Evolutionary conservation across 140 eudicot species (phyloP), one percentile per base, ranked within the genome.

Genomic region (Bidens hawaiensis): DNA sequence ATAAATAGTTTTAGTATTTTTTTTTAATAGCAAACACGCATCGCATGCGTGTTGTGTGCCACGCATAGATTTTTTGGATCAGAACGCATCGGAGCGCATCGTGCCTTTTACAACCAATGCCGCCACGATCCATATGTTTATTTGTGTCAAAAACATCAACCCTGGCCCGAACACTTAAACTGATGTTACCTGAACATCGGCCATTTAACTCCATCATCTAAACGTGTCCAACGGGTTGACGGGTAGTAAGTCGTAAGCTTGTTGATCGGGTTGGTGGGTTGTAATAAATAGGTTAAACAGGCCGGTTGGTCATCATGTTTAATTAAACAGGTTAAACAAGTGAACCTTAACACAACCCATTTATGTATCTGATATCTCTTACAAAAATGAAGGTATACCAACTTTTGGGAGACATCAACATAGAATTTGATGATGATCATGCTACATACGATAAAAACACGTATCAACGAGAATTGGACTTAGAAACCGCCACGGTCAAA

Each of bases 321-420:
- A 10, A 6, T 36, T 8, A 36, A 36, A 33, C 7, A 33, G 40
- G 40, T 33, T 33, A 33, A 5, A 36, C 43, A 36, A 36, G 43
- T 36, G 14, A 36, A 36, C 43, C 3, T 9, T 13, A 36, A 36
- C 43, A 36, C 12, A n/a, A 36, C 12, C 43, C 12, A 9, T 11
- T 36, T 36, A 34, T 34, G 15, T 22, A 26, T 69, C n/a, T 46
- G 15, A 46, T 54, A 28, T 68, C 25, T 60, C 59, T 60, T 68
- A 14, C 33, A 45, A 46, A 28, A 50, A 8, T 82, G 77, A 57
- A 90, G 97, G 94, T 78, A 40, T 90, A 90, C 82, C 95, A 90
- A 82, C 95, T 86, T 53, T 31, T 90, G 68, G 97, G 95, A 60
- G 97, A 90, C 48, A 70, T 90, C 21, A 86, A 70, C 57, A 75